phyloP scores from a whole-genome alignment of 2,329 filamentous ascomycete species.

The Lasiodiplodia hormozganensis region DNA sequence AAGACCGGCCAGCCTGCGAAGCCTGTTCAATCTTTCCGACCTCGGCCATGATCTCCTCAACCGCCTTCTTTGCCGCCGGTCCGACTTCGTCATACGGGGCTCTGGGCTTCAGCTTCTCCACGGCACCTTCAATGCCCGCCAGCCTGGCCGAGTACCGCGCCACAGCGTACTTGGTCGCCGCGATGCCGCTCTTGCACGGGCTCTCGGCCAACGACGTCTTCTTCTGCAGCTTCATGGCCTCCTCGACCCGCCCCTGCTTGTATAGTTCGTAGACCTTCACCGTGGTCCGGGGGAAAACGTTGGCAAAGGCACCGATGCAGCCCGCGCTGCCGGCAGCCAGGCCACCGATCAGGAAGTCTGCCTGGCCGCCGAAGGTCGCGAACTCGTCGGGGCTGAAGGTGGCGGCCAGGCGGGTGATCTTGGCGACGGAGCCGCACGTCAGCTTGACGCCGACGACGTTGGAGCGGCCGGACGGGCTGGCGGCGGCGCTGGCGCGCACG shows the following conservation, averaged over 20 bases:
- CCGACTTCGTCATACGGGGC: conserved; percentile 63
- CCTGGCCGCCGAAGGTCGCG: conserved; percentile 74
- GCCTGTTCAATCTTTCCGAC: conserved; percentile 3
- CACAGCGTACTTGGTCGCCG: conserved; percentile 72
- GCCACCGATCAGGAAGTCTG: conserved; percentile 70
- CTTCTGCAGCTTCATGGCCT: conserved; percentile 67
- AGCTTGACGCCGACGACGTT: conserved; percentile 70
- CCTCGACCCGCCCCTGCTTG: conserved; percentile 60
- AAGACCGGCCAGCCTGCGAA: neutral
- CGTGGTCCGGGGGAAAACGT: conserved; percentile 59
- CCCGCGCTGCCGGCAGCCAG: conserved; percentile 61
- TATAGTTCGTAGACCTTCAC: conserved; percentile 68
- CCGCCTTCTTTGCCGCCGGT: neutral
- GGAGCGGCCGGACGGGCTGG: conserved; percentile 47
- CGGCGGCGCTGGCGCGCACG: conserved; percentile 40
- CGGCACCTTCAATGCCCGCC: conserved; percentile 62
- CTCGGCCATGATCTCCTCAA: conserved; percentile 13
- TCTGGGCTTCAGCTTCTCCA: conserved; percentile 64
- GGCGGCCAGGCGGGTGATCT: conserved; percentile 67
- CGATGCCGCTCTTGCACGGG: conserved; percentile 70
- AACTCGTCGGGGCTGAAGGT: conserved; percentile 62
- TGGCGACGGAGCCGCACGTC: conserved; percentile 76
- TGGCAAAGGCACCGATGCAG: conserved; percentile 51
- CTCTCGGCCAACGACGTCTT: conserved; percentile 70
- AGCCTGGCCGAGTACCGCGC: conserved; percentile 67